These are phyloP conservation scores for Phytophthora tentaculata DNA, from an alignment of 352 stramenopile species.

Conservation along the genomic window DNA sequence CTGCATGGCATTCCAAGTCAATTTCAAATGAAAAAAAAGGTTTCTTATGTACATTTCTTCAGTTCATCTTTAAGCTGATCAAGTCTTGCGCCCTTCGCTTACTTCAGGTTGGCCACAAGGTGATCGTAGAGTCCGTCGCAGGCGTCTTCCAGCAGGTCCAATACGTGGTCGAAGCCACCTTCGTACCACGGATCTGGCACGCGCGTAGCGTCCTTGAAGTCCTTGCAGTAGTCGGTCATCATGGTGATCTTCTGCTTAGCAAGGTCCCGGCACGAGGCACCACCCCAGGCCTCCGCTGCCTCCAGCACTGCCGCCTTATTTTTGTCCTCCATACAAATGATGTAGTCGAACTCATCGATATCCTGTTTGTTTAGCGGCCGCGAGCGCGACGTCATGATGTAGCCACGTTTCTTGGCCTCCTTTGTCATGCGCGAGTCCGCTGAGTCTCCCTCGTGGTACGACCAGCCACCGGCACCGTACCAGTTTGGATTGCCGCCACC, in stretches of 20 bases:
- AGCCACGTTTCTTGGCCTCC: constrained; percentile 85
- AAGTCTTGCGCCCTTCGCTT: too few relatives aligned
- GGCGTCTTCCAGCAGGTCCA: constrained; percentile 90
- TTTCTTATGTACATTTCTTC: too few relatives aligned
- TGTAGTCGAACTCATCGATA: constrained; percentile 86
- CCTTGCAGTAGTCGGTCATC: constrained; percentile 87
- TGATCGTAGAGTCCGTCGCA: constrained; percentile 80
- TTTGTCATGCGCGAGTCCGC: constrained; percentile 86
- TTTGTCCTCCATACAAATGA: constrained; percentile 91
- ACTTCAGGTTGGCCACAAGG: constrained; percentile 37
- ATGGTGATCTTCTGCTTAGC: constrained; percentile 76
- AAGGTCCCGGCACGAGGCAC: constrained; percentile 48
- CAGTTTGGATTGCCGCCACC: constrained; percentile 80
- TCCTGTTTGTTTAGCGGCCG: constrained; percentile 75
- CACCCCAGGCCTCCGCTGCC: constrained; percentile 84
- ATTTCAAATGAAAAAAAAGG: too few relatives aligned
- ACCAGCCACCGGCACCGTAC: constrained; percentile 81
- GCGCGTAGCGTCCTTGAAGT: constrained; percentile 58
- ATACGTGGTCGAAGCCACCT: constrained; percentile 90
- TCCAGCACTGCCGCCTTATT: constrained; percentile 86
- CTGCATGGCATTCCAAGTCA: too few relatives aligned
- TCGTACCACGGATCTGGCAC: constrained; percentile 89
- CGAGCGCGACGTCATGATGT: constrained; percentile 79
- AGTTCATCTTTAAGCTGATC: too few relatives aligned
- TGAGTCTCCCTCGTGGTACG: constrained; percentile 88